Evolutionary conservation across 169 alveolate genomes (phyloP).

Genomic region (Cryptosporidium baileyi): DNA sequence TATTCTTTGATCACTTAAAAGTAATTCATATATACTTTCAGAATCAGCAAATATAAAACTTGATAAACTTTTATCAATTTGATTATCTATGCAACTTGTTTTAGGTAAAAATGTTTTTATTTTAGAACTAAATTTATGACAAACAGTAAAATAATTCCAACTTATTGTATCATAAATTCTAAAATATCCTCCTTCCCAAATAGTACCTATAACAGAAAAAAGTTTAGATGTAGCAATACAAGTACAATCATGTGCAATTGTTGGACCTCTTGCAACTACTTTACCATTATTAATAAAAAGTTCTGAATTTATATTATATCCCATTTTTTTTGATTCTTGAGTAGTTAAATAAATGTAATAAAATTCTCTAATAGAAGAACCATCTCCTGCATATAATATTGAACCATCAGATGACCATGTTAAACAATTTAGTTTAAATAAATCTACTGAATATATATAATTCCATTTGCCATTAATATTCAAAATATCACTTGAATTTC

Average conservation of each 20-base stretch:
- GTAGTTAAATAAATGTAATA: neutral
- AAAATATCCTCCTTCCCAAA: slow-evolving; percentile 68
- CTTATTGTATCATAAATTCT: slow-evolving; percentile 28
- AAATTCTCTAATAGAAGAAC: slow-evolving; percentile 56
- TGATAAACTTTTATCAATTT: neutral
- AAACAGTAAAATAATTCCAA: slow-evolving; percentile 17
- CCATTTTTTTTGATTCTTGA: slow-evolving; percentile 11
- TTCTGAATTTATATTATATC: neutral
- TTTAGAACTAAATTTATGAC: slow-evolving; percentile 33
- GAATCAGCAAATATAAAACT: slow-evolving; percentile 42
- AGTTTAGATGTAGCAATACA: slow-evolving; percentile 12
- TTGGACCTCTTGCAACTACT: slow-evolving; percentile 49
- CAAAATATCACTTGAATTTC: slow-evolving; percentile 6
- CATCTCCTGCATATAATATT: slow-evolving; percentile 43
- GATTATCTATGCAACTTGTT: slow-evolving; percentile 24
- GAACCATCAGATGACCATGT: slow-evolving; percentile 57
- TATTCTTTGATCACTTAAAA: neutral
- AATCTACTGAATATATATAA: slow-evolving; percentile 1
- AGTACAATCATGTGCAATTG: slow-evolving; percentile 59
- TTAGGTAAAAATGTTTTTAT: slow-evolving; percentile 40
- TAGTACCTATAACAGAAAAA: slow-evolving; percentile 35
- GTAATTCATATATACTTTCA: slow-evolving; percentile 27
- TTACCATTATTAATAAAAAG: slow-evolving; percentile 32
- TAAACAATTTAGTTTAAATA: slow-evolving; percentile 1
- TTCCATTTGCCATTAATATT: slow-evolving; percentile 42